Evolutionary conservation across 305 asterid genomes (phyloP), one percentile per base, ranked within the genome.

Genomic region (Rubia peregrina): DNA sequence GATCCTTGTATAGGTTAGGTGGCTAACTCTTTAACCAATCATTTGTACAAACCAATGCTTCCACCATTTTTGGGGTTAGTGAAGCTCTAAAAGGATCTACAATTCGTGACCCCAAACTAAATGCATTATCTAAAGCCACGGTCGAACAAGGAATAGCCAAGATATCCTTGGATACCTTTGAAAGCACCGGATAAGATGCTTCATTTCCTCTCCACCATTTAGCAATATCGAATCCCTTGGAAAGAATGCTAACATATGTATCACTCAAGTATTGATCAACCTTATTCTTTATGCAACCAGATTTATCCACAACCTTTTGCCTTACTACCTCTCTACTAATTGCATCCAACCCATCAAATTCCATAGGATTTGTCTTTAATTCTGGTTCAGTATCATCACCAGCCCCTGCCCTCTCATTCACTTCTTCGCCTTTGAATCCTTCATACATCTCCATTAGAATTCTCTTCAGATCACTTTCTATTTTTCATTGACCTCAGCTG

Each of bases 181-280:
- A 60, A 21, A 60, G 40, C 40, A 60, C 36, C 7, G 19, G 8
- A 48, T 48, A 49, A 4, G 21, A 3, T 7, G 7, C 7, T 49
- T 49, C 19, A 49, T 61, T 61, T 21, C 65, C 65, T 8, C 40
- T 61, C 5, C 38, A 61, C 65, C 65, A 61, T 61, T 61, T 61
- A 19, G 38, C 65, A 61, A 61, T 33, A 61, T 61, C 65, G 19
- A 61, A 22, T 33, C 38, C 65, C 17, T 61, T 61, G 13, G 65
- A 61, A 61, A 9, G 3, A 9, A 61, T 61, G 36, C 65, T 61
- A 7, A 60, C 36, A 60, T 21, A 60, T 60, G 22, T 61, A 61
- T 61, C 65, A 61, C 22, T 61, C 40, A 61, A 13, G 38, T 61
- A 22, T 61, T 21, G 14, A 33, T 61, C 38, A 1, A 61, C 14